Evolutionary conservation across 257 asterid genomes (phyloP).

Genomic region (Fraxinus pennsylvanica): DNA sequence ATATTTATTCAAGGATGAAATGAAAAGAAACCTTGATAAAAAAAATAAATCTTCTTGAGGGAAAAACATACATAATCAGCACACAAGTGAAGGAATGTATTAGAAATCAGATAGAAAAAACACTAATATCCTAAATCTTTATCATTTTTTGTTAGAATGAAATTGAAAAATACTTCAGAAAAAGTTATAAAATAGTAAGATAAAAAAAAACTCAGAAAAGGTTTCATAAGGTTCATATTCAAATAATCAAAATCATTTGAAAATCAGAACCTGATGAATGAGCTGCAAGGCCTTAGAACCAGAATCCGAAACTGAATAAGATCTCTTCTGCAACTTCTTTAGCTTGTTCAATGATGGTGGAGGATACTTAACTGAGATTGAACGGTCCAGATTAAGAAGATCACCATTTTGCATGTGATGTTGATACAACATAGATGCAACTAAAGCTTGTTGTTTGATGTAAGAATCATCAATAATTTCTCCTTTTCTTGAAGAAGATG

Average conservation of each 20-base stretch:
- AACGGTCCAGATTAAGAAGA: slow-evolving; percentile 44
- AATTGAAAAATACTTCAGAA: too few relatives aligned
- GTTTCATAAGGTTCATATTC: neutral
- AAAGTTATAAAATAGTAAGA: neutral
- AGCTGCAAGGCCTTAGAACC: slow-evolving; percentile 31
- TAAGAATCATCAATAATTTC: slow-evolving; percentile 42
- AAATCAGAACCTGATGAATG: slow-evolving; percentile 41
- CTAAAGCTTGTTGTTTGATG: slow-evolving; percentile 57
- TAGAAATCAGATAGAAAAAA: neutral
- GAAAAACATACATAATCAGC: neutral
- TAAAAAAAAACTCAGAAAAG: neutral
- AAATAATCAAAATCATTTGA: neutral
- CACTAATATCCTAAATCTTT: neutral
- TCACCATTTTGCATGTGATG: slow-evolving; percentile 53
- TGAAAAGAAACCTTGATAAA: neutral
- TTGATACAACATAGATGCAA: slow-evolving; percentile 56
- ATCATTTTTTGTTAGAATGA: neutral
- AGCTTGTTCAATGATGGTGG: slow-evolving; percentile 33
- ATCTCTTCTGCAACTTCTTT: slow-evolving; percentile 40
- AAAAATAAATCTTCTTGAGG: neutral
- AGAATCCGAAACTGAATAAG: slow-evolving; percentile 44
- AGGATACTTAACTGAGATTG: slow-evolving; percentile 47
- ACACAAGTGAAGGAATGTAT: neutral
- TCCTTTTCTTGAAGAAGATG: slow-evolving; percentile 3
- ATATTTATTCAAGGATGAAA: neutral